Conservation (phyloP, 257 asterid species). For the Scutellaria barbata region DNA sequence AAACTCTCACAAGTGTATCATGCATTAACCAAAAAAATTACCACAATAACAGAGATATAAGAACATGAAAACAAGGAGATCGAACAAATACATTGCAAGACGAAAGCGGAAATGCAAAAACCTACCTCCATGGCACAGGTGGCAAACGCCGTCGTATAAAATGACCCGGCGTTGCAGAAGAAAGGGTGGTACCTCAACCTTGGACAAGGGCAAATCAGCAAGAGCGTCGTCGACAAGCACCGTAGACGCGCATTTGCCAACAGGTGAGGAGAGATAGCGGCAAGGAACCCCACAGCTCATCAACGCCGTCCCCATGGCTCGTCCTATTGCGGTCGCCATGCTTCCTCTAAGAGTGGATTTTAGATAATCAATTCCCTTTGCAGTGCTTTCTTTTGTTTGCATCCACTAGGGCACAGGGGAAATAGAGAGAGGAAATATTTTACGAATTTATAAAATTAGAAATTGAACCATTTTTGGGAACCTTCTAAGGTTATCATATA, state of each 20-base stretch:
- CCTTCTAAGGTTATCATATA: too few species aligned
- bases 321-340: conserved; percentile 14
- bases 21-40: neutral
- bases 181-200: conserved; percentile 43
- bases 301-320: conserved; percentile 23
- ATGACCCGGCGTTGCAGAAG: conserved; percentile 79
- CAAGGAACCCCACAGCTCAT: conserved; percentile 18
- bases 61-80: conserved; percentile 20
- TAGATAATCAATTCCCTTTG: neutral
- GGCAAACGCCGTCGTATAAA: conserved; percentile 92
- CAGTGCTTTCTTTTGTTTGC: too few species aligned
- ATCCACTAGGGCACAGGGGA: neutral
- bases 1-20: neutral
- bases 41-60: too few species aligned
- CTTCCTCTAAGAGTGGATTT: neutral
- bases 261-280: conserved; percentile 36
- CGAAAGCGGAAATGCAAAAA: neutral
- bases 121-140: conserved; percentile 78
- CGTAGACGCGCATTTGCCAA: conserved; percentile 42
- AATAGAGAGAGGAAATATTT: too few species aligned
- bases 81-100: neutral
- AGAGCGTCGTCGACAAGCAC: conserved; percentile 32
- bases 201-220: conserved; percentile 20
- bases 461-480: too few species aligned
- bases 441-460: too few species aligned